Percentiles rank a stretch among this genome's conserved stretches.
Conservation (phyloP, 73 alveolate genomes). For the Uronychia binucleata region DNA sequence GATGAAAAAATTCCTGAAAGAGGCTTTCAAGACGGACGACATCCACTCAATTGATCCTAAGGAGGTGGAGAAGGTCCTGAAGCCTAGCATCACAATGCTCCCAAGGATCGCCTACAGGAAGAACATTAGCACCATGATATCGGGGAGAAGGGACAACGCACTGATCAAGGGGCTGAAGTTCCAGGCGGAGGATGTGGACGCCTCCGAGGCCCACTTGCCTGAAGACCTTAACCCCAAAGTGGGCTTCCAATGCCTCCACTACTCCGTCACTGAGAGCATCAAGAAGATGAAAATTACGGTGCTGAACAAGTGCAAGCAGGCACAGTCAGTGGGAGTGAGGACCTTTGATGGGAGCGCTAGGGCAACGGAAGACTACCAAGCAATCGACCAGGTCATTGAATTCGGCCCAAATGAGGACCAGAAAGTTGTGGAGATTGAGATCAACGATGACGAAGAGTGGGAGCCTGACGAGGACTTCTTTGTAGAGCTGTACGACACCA, state of each 20-base stretch:
- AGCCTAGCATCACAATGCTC: slow-evolving; percentile 27
- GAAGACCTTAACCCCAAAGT: slow-evolving; percentile 19
- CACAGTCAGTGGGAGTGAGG: slow-evolving; percentile 44
- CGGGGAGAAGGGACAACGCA: slow-evolving; percentile 22
- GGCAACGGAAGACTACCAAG: slow-evolving; percentile 41
- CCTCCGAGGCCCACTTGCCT: background rate
- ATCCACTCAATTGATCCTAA: slow-evolving; percentile 22
- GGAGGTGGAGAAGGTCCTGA: slow-evolving; percentile 21
- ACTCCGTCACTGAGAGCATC: slow-evolving; percentile 57
- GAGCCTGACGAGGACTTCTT: slow-evolving; percentile 64
- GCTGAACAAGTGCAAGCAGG: slow-evolving; percentile 18
- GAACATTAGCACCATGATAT: slow-evolving; percentile 8
- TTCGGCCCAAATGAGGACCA: slow-evolving; percentile 18
- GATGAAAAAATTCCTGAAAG: slow-evolving; percentile 29
- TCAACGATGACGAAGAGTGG: slow-evolving; percentile 60
- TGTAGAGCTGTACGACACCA: slow-evolving; percentile 45
- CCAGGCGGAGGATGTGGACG: slow-evolving; percentile 3
- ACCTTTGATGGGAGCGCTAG: slow-evolving; percentile 57
- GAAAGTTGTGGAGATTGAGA: slow-evolving; percentile 9
- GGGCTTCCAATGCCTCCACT: slow-evolving; percentile 62
- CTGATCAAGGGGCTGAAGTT: slow-evolving; percentile 17
- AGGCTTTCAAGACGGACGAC: slow-evolving; percentile 20
- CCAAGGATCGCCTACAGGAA: slow-evolving; percentile 40
- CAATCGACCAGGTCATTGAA: slow-evolving; percentile 17
- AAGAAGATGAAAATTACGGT: slow-evolving; percentile 39